phyloP scores from a whole-genome alignment of 1,139 yeast species.

The Diutina ranongensis region DNA sequence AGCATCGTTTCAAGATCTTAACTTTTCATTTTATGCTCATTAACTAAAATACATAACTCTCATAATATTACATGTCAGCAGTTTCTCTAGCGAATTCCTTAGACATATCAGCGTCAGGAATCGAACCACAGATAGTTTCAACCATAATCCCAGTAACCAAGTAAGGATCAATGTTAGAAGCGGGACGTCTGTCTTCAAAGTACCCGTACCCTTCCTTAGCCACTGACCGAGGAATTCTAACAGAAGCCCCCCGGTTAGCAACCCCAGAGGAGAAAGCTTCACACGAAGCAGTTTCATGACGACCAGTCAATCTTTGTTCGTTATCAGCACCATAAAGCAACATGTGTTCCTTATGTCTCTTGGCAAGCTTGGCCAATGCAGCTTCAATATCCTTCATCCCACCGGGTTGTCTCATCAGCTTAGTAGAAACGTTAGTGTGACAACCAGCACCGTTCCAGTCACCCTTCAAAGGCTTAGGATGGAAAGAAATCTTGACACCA shows the following conservation, averaged over 20 bases:
- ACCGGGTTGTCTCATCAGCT: slow-evolving; percentile 83
- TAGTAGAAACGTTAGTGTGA: slow-evolving; percentile 96
- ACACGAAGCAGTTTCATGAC: slow-evolving; percentile 96
- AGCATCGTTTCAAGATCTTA: background rate
- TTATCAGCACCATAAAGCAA: slow-evolving; percentile 92
- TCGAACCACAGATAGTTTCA: slow-evolving; percentile 92
- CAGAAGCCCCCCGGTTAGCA: slow-evolving; percentile 98
- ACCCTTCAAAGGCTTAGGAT: slow-evolving; percentile 97
- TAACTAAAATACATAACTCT: background rate
- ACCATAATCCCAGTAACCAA: slow-evolving; percentile 96
- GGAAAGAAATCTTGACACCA: slow-evolving; percentile 96
- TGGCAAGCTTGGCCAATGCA: slow-evolving; percentile 86
- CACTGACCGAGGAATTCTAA: slow-evolving; percentile 97
- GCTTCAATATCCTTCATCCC: slow-evolving; percentile 91
- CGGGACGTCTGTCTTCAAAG: slow-evolving; percentile 99
- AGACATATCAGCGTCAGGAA: slow-evolving; percentile 92
- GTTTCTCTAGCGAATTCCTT: slow-evolving; percentile 71
- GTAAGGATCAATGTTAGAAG: slow-evolving; percentile 98
- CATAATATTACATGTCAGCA: slow-evolving; percentile 1
- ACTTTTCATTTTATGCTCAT: background rate
- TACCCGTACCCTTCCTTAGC: slow-evolving; percentile 97
- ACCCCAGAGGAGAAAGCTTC: slow-evolving; percentile 90
- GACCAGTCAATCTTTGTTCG: slow-evolving; percentile 90
- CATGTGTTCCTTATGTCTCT: slow-evolving; percentile 96
- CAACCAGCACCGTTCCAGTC: slow-evolving; percentile 99